Conservation (phyloP, 2,329 filamentous ascomycete species). For the Fusarium graminum region DNA sequence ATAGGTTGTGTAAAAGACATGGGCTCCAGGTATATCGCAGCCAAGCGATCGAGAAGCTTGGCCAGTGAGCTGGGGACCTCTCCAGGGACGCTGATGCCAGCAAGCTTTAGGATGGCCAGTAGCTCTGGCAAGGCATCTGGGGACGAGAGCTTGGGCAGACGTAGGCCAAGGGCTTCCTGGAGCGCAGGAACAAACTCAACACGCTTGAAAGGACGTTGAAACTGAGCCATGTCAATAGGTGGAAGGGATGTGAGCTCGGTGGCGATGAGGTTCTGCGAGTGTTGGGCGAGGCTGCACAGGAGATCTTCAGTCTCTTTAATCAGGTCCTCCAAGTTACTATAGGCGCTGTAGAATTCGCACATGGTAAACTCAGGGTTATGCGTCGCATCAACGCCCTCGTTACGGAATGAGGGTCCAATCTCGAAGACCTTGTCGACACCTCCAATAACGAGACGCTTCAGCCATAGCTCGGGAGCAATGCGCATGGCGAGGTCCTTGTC, state of each 20-base stretch:
- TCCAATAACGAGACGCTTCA: conserved; percentile 91
- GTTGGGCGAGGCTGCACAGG: conserved; percentile 69
- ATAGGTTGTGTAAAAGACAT: conserved; percentile 75
- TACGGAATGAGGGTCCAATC: conserved; percentile 91
- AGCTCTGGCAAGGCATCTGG: conserved; percentile 71
- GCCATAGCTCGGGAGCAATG: conserved; percentile 94
- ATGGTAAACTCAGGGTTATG: conserved; percentile 99
- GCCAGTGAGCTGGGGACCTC: conserved; percentile 70
- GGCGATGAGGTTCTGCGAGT: conserved; percentile 62
- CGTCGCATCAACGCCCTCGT: conserved; percentile 90
- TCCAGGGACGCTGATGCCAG: conserved; percentile 74
- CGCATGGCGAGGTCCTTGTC: conserved; percentile 80
- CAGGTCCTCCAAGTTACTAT: conserved; percentile 79
- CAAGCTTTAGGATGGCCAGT: conserved; percentile 65
- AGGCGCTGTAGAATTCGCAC: conserved; percentile 96
- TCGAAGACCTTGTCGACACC: conserved; percentile 92
- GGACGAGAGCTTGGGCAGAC: conserved; percentile 72
- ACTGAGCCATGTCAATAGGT: conserved; percentile 62
- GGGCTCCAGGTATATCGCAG: conserved; percentile 81
- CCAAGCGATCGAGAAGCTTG: conserved; percentile 84
- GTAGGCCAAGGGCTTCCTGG: conserved; percentile 73
- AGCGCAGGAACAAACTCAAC: conserved; percentile 87
- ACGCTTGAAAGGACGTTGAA: conserved; percentile 69
- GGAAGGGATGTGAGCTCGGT: conserved; percentile 62
- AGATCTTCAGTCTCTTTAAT: conserved; percentile 82